These are phyloP conservation scores for Cystobasidium onofrii DNA, from an alignment of 768 basidiomycete species.

Conservation along the genomic window DNA sequence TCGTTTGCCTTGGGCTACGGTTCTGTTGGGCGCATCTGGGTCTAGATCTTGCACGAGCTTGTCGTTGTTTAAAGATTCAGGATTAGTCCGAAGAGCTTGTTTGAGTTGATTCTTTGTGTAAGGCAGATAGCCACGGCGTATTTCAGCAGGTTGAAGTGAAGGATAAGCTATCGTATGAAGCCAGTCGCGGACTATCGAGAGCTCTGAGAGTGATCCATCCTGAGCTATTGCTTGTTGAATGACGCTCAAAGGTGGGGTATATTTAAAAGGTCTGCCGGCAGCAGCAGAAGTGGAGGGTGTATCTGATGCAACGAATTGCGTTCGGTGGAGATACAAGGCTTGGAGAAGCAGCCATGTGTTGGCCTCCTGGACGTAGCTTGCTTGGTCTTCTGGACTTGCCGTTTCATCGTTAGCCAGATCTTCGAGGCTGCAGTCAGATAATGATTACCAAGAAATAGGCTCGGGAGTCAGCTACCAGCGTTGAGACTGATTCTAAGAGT, in stretches of 20 bases:
- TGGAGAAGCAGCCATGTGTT: constrained; percentile 23
- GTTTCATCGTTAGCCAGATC: not conserved
- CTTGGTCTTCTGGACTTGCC: not conserved
- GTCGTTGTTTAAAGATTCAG: constrained; percentile 42
- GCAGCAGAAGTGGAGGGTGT: not conserved
- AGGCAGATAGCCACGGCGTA: constrained; percentile 69
- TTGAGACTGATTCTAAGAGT: no score
- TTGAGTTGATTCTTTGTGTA: constrained; percentile 64
- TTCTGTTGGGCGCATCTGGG: constrained; percentile 65
- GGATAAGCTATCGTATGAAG: constrained; percentile 61
- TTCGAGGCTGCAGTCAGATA: not conserved
- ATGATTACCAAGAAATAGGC: no score
- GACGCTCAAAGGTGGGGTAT: constrained; percentile 24
- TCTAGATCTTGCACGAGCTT: constrained; percentile 64
- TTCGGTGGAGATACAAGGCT: constrained; percentile 15
- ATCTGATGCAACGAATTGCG: not conserved
- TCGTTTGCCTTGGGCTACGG: not conserved
- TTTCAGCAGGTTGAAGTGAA: constrained; percentile 57
- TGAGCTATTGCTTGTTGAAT: constrained; percentile 19
- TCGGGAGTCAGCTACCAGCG: no score
- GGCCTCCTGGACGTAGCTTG: not conserved
- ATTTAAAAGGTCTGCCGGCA: not conserved
- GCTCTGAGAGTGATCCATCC: constrained; percentile 49
- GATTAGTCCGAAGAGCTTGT: constrained; percentile 55
- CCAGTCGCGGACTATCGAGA: constrained; percentile 76